Base-by-base conservation (phyloP, 2,329 filamentous ascomycete species). In the Cladobotryum protrusum region DNA sequence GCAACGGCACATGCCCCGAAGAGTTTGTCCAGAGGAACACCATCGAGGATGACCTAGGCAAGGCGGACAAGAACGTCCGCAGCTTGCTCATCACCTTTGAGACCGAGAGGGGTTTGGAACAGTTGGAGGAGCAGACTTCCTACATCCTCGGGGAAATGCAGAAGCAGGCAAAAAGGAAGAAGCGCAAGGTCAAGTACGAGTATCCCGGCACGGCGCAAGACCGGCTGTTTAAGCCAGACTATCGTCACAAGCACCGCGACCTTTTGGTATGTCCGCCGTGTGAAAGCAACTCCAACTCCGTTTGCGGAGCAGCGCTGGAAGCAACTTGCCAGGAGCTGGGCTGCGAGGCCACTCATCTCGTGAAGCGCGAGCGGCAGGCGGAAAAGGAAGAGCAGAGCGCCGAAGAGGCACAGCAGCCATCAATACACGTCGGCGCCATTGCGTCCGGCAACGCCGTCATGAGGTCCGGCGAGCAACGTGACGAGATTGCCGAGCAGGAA, bases 391-490 rank as follows among this genome's bases (percentile, higher is more conserved):
- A 29, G 4, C 24, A 29, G 24, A 29, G 24, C 24, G 24, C 24
- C 48, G 57, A 52, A n/a, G 48, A 47, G 13, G 42, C 54, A 19
- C 53, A 63, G 3, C 20, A 48, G 4, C 56, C 52, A 3, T 36
- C 29, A 7, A 47, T 73, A 0, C 66, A 70, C 41, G 56, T 73
- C 34, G 71, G 72, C 0, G 47, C 53, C 0, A 62, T 74, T 3
- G 71, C 61, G 3, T 72, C 68, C 1, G 68, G 63, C 14, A 64
- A 73, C 45, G 60, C 59, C 1, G 67, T 74, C 1, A 68, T 76
- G 52, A 72, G 68, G 12, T 57, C 55, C 6, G 67, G 63, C 1
- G 44, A 57, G 12, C 53, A 34, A 32, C 42, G 42, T 6, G 71
- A 74, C 48, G 13, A 20, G 0, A 56, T 72, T 14, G 61, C 67